These are phyloP conservation scores for Colletotrichum horii DNA, from an alignment of 2,329 filamentous ascomycete species.

Conservation along the genomic window DNA sequence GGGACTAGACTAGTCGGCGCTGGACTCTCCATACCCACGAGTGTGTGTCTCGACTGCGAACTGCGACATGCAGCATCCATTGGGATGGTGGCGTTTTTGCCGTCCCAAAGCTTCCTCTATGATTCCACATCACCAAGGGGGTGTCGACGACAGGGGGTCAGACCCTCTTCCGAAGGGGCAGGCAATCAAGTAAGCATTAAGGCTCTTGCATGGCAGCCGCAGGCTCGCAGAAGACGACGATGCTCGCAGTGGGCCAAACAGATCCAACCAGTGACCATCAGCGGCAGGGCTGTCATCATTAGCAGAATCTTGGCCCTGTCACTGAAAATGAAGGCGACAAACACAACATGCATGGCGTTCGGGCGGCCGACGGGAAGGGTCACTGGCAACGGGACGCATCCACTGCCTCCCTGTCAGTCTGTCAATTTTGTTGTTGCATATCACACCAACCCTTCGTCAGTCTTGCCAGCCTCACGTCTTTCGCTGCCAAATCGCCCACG, in stretches of 20 bases:
- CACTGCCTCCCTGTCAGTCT: not conserved
- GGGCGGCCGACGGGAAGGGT: not conserved
- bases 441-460: not conserved
- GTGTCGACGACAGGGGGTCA: not conserved
- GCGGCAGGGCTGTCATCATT: not conserved
- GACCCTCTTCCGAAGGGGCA: not conserved
- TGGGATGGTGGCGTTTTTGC: not conserved
- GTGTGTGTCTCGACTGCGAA: slow-evolving; percentile 2
- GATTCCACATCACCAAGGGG: slow-evolving; percentile 15
- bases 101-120: not conserved
- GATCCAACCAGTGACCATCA: not conserved
- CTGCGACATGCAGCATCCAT: slow-evolving; percentile 16
- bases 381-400: not conserved
- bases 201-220: not conserved
- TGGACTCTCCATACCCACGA: not conserved
- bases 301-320: not conserved
- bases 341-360: not conserved
- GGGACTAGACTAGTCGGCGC: not conserved
- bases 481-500: not conserved
- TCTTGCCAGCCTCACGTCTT: not conserved
- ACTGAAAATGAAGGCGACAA: not conserved
- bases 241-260: not conserved
- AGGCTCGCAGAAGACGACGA: not conserved
- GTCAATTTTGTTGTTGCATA: not conserved
- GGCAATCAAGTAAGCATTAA: not conserved